Evolutionary conservation across 2,329 filamentous ascomycete genomes (phyloP), one percentile per base, ranked within the genome.

Genomic region (Thielaviopsis punctulata): DNA sequence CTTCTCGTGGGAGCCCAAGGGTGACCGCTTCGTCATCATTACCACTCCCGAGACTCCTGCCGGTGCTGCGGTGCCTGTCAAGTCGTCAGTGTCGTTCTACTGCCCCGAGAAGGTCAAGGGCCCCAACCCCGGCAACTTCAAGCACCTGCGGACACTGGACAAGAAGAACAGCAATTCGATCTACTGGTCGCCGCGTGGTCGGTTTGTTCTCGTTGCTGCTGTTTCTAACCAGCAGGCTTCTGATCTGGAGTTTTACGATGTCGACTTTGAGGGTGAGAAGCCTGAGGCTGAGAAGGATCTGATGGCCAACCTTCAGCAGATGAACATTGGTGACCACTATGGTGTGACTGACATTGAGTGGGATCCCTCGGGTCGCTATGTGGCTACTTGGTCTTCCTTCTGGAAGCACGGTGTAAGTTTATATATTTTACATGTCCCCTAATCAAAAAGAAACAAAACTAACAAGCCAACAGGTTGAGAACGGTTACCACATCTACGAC

Each of bases 91-190:
- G 19, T 79, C 86, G 30, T 98, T 98, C 77, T 98, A 95, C 75
- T 90, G 86, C 60, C 89, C 92, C 0, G 92, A 98, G 68, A 96
- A 95, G 74, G 72, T 79, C 62, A 98, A 96, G 77, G 86, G 76
- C 24, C 65, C 77, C 50, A 75, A 77, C 22, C 74, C 86, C 30
- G 92, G 92, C 58, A 95, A 94, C 75, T 98, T 96, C 77, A 93
- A 90, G 73, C 86, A 93, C 65, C 82, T 96, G 59, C 82, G 88
- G 57, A 96, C 89, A 8, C 75, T 95, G 52, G 92, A 98, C 62
- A 96, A 96, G 80, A 96, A 96, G 80, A 96, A 93, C 71, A 95
- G 85, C 77, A 98, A 98, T 64, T 89, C 86, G 58, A 98, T 98
- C 63, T 96, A 96, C 79, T 98, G 92, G 92, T 94, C 88, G 19